Evolutionary conservation across 352 stramenopile species (phyloP), one percentile per base, ranked within the genome.

Genomic region (Pythium pectinolyticum): DNA sequence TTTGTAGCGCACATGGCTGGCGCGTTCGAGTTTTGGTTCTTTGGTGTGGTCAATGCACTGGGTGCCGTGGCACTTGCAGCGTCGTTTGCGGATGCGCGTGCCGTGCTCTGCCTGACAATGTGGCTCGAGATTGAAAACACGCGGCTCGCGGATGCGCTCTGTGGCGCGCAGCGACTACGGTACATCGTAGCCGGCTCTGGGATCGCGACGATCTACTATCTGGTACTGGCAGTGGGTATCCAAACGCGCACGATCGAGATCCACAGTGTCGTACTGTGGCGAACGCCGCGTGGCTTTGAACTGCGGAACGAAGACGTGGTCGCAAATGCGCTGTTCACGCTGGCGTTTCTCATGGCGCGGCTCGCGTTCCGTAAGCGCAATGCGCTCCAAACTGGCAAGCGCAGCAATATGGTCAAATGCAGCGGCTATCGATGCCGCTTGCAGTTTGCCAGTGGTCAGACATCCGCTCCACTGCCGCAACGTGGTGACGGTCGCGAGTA

Each of bases 21-120:
- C 17, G 37, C 41, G 28, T 62, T 62, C 31, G 55, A 62, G 30
- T 62, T 54, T n/a, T 62, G 55, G 41, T 62, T 37, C 43, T 62
- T 62, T 28, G 11, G 28, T 8, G 10, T 53, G 7, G 32, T 22
- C n/a, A 62, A 62, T 22, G 32, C 30, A 45, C 5, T 48, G 30
- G 49, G 27, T 10, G 11, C 35, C 3, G 41, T 55, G 41, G n/a
- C 15, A 2, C 24, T 62, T 9, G 12, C 22, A 14, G 30, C 47
- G 9, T 31, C 19, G 12, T 62, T 48, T 30, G 24, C 20, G 28
- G 41, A 53, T 27, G 20, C 20, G 14, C 53, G 53, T 2, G 40
- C 24, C 11, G 12, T 31, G 25, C 24, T 60, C 1, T 25, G 14
- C 11, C 34, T 37, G n/a, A 7, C 54, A 20, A 54, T 20, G 27